Evolutionary conservation across 331 rosid species (phyloP).

Genomic region (Spiraea crenata): DNA sequence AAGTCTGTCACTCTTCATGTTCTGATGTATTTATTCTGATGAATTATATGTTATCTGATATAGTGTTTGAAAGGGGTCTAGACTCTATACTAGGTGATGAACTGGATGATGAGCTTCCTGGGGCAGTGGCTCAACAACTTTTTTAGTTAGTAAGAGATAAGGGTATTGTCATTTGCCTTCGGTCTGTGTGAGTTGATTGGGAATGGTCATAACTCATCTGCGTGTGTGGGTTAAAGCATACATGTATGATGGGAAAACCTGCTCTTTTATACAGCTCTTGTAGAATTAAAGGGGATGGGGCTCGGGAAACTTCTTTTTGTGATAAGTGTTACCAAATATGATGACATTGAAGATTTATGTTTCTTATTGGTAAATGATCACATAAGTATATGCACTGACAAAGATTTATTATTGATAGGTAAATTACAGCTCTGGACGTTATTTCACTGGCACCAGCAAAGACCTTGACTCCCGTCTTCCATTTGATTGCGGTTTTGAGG

Average conservation of each 20-base stretch:
- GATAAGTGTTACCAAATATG: conserved; percentile 8
- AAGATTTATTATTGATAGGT: conserved; percentile 50
- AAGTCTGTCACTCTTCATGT: not conserved
- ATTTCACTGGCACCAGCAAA: conserved; percentile 57
- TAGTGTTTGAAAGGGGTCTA: not conserved
- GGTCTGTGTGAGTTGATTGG: not conserved
- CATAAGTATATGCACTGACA: conserved; percentile 27
- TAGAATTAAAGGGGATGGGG: conserved; percentile 5
- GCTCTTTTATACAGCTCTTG: not conserved
- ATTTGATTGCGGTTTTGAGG: conserved; percentile 97
- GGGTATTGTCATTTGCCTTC: not conserved
- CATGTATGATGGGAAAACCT: not conserved
- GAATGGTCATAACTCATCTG: not conserved
- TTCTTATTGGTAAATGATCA: not conserved
- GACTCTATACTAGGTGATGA: conserved; percentile 1
- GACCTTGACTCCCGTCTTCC: conserved; percentile 68
- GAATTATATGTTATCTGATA: not conserved
- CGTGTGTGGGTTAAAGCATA: no score
- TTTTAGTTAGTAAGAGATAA: not conserved
- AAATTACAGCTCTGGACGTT: conserved; percentile 94
- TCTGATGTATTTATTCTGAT: not conserved
- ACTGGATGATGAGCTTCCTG: conserved; percentile 15
- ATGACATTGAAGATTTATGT: conserved; percentile 12
- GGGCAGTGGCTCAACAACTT: not conserved
- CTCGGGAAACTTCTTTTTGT: not conserved